Conservation (phyloP, 2,329 filamentous ascomycete species). For the Colletotrichum lupini region DNA sequence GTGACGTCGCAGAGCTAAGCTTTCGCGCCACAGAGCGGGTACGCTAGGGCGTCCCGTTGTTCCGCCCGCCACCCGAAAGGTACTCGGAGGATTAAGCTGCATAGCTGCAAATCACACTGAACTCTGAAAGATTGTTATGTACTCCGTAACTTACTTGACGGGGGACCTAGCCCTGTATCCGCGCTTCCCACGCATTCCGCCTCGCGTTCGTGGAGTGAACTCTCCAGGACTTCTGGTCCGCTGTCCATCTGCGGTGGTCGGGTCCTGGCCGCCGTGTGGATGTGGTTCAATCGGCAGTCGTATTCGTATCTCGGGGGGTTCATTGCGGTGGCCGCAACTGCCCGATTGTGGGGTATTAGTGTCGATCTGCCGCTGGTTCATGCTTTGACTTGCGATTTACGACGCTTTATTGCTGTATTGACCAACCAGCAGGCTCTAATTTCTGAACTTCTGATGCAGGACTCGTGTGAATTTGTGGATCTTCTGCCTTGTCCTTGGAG, state of each 20-base stretch:
- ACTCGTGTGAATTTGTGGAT: not conserved
- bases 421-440: not conserved
- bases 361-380: slow-evolving; percentile 12
- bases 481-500: not conserved
- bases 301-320: slow-evolving; percentile 17
- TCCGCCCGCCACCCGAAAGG: not conserved
- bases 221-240: not conserved
- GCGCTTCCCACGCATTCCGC: not conserved
- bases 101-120: not conserved
- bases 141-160: not conserved
- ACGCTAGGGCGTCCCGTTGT: not conserved
- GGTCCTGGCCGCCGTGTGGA: not conserved
- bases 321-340: not conserved
- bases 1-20: not conserved
- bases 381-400: slow-evolving; percentile 18
- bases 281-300: not conserved
- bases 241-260: not conserved
- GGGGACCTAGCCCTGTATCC: not conserved
- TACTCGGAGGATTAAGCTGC: not conserved
- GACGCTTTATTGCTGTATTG: not conserved
- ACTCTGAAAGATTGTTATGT: not conserved
- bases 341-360: not conserved
- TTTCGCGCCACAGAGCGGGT: not conserved
- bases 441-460: not conserved
- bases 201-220: too few relatives aligned